Conservation (phyloP, 148 eudicot genomes). For the Nepenthes gracilis region DNA sequence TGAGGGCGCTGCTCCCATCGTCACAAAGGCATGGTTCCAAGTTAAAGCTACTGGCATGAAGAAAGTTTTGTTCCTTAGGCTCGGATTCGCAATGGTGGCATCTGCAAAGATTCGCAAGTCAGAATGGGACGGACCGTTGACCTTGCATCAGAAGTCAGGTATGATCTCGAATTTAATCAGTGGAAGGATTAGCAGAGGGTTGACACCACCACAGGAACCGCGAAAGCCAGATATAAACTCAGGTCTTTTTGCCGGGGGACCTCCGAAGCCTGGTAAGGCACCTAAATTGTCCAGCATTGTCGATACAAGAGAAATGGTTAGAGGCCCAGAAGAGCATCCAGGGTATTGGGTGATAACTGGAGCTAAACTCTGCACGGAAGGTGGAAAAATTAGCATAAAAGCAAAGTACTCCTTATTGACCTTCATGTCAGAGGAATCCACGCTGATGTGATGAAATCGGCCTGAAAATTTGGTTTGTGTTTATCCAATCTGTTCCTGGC, state of each 20-base stretch:
- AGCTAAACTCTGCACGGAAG: slow-evolving; percentile 63
- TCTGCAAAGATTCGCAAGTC: slow-evolving; percentile 52
- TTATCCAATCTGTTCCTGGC: neutral
- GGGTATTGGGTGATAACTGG: slow-evolving; percentile 95
- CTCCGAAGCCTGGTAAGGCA: slow-evolving; percentile 59
- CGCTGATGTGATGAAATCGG: slow-evolving; percentile 14
- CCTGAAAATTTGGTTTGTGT: neutral
- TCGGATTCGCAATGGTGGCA: slow-evolving; percentile 67
- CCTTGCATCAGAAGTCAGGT: slow-evolving; percentile 59
- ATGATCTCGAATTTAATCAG: slow-evolving; percentile 71
- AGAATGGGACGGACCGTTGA: slow-evolving; percentile 69
- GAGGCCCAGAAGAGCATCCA: slow-evolving; percentile 86
- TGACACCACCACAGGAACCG: slow-evolving; percentile 29
- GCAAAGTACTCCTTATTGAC: slow-evolving; percentile 68
- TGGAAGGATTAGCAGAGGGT: slow-evolving; percentile 50
- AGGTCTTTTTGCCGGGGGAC: slow-evolving; percentile 70
- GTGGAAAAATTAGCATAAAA: slow-evolving; percentile 58
- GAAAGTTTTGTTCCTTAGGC: slow-evolving; percentile 62
- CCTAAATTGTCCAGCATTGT: slow-evolving; percentile 55
- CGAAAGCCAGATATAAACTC: slow-evolving; percentile 77
- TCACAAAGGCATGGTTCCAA: slow-evolving; percentile 87
- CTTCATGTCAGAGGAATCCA: slow-evolving; percentile 55
- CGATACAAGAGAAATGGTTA: slow-evolving; percentile 63
- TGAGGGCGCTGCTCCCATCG: slow-evolving; percentile 55
- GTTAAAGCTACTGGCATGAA: slow-evolving; percentile 71